Percentiles rank a stretch among this genome's conserved stretches.
Conservation (phyloP, 306 rosid species). For the Boehmeria nivea region DNA sequence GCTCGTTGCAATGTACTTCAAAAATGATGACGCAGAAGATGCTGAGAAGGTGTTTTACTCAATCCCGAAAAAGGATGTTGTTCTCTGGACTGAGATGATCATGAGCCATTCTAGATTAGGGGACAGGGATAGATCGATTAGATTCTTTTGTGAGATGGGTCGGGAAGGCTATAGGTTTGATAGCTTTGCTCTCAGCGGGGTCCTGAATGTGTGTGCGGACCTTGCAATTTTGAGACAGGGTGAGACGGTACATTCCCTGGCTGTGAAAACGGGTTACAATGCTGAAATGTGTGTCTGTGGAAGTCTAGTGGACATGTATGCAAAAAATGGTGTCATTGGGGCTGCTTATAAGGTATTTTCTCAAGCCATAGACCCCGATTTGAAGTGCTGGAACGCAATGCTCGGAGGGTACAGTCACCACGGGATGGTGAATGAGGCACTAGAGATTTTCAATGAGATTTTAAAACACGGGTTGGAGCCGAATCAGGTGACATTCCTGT, state of each 20-base stretch:
- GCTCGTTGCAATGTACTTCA: constrained; percentile 69
- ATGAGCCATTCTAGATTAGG: constrained; percentile 49
- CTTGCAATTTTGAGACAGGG: constrained; percentile 72
- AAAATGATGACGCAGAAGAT: constrained; percentile 46
- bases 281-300: constrained; percentile 65
- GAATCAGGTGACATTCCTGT: constrained; percentile 69
- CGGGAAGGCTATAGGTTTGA: constrained; percentile 44
- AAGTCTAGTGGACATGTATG: constrained; percentile 79
- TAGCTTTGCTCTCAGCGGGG: constrained; percentile 64
- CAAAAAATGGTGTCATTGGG: constrained; percentile 67
- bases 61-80: constrained; percentile 51
- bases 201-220: constrained; percentile 65
- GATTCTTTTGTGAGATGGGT: constrained; percentile 52
- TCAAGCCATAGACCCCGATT: constrained; percentile 49
- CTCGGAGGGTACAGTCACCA: constrained; percentile 86
- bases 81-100: constrained; percentile 91
- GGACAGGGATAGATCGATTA: constrained; percentile 44
- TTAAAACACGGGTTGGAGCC: constrained; percentile 48
- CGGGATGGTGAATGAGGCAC: constrained; percentile 63
- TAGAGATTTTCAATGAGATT: constrained; percentile 48
- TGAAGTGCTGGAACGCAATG: constrained; percentile 88
- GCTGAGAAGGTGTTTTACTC: constrained; percentile 48
- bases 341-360: constrained; percentile 52
- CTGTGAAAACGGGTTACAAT: constrained; percentile 53
- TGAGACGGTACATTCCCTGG: constrained; percentile 66